Evolutionary conservation across 345 rosid species (phyloP), one percentile per base, ranked within the genome.

Genomic region (Eucalyptus regnans): DNA sequence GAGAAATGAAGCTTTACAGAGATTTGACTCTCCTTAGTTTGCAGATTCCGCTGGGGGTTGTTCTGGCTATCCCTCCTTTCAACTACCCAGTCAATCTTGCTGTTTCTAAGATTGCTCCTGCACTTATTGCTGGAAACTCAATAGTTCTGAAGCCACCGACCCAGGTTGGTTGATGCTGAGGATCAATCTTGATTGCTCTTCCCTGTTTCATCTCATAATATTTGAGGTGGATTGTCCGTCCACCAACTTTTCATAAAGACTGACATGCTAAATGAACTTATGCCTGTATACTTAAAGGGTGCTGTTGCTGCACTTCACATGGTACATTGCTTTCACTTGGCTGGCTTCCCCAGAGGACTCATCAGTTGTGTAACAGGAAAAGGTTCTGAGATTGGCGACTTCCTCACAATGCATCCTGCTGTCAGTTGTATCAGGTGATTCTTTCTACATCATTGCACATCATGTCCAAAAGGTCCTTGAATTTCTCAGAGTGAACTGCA

Each of bases 41-140:
- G 89, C 92, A 98, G 99, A 90, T 98, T 86, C 99, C 99, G 0
- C 96, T 97, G 1, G 99, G 99, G 29, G 98, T 98, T 88, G 93
- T 98, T 90, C 93, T 98, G 88, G 99, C 98, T 87, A 98, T 98
- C 90, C 99, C 99, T 80, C 99, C 99, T 31, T 98, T 98, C 91
- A 98, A 98, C 91, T 98, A 98, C 93, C 99, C 99, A 7, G 99
- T 98, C 20, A 98, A 97, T 93, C 95, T 98, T 22, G 99, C 99
- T 48, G 99, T 97, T 51, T 97, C 99, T 15, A 98, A 98, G 92
- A 97, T 97, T 60, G 99, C 94, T 44, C 99, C 99, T 33, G 99
- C 99, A 51, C 91, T 98, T 87, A 95, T 98, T 13, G 98, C 99
- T 7, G 99, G 99, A 89, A 98, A 98, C 92, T 97, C 99, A 50